Conservation (phyloP, 306 rosid species). For the Sophora flavescens region DNA sequence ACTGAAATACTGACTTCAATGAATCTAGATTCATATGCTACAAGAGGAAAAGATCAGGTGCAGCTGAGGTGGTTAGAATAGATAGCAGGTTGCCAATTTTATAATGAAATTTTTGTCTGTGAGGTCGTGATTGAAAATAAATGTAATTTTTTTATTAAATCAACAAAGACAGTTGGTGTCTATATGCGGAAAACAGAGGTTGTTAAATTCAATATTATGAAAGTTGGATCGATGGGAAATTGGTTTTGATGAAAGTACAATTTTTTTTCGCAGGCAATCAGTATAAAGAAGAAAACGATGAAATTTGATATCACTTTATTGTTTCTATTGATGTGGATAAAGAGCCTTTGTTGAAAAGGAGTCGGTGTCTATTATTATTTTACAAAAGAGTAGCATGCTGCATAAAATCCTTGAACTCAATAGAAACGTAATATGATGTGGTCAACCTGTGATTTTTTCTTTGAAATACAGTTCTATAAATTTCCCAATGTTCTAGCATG, state of each 20-base stretch:
- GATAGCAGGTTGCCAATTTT: too few relatives aligned
- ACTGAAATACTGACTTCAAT: background rate
- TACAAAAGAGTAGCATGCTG: background rate
- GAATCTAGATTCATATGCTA: too few relatives aligned
- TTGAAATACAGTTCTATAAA: background rate
- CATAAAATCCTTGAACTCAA: background rate
- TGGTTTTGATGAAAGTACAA: background rate
- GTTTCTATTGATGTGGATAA: background rate
- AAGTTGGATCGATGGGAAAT: background rate
- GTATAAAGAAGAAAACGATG: background rate
- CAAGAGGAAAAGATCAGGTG: too few relatives aligned
- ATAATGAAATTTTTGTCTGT: background rate
- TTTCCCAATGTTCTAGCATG: background rate
- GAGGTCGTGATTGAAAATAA: background rate
- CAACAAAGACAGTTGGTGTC: background rate
- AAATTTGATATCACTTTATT: background rate
- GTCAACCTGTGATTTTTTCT: slow-evolving; percentile 1
- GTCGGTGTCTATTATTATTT: background rate
- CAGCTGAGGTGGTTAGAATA: too few relatives aligned
- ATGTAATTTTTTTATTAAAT: too few relatives aligned
- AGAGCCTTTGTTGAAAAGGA: background rate
- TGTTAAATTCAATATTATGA: background rate
- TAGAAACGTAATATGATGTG: background rate
- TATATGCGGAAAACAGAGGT: background rate
- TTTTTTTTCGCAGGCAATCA: background rate